These are phyloP conservation scores for Arthrobotrys iridis DNA, from an alignment of 2,329 filamentous ascomycete species.

Conservation along the genomic window DNA sequence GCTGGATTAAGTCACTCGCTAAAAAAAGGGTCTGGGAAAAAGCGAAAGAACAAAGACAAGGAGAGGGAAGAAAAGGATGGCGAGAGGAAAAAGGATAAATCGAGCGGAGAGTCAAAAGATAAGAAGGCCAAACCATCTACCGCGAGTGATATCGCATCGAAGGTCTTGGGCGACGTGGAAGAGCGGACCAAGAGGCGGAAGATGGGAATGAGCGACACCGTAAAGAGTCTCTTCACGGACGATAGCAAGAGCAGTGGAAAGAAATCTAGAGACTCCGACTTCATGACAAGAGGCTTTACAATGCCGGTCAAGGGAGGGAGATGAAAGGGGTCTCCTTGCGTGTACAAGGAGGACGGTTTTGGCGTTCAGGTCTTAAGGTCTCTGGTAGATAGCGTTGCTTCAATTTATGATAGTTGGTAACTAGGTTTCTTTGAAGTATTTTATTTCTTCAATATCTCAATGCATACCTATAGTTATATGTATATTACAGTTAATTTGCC, in stretches of 20 bases:
- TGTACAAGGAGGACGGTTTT: slow-evolving; percentile 21
- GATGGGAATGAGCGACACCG: slow-evolving; percentile 69
- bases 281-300: slow-evolving; percentile 70
- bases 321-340: neutral
- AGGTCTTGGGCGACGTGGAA: slow-evolving; percentile 86
- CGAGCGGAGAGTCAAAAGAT: slow-evolving; percentile 56
- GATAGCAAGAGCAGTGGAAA: slow-evolving; percentile 60
- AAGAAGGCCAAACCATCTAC: slow-evolving; percentile 54
- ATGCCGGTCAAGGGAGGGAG: slow-evolving; percentile 64
- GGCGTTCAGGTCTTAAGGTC: slow-evolving; percentile 6
- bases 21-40: slow-evolving; percentile 79
- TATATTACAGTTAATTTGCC: slow-evolving; percentile 4
- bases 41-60: slow-evolving; percentile 69
- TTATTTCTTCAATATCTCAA: neutral
- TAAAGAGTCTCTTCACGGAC: slow-evolving; percentile 68
- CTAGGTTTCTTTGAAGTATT: neutral
- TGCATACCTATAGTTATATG: neutral
- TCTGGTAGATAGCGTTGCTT: neutral
- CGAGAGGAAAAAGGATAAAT: slow-evolving; percentile 56
- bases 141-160: slow-evolving; percentile 73
- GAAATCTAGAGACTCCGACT: slow-evolving; percentile 65
- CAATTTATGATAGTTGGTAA: neutral
- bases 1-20: slow-evolving; percentile 83
- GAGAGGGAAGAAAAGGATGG: slow-evolving; percentile 59
- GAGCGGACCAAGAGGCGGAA: slow-evolving; percentile 81